phyloP scores from a whole-genome alignment of 2,329 filamentous ascomycete genomes.

The Aspergillus caelatus region DNA sequence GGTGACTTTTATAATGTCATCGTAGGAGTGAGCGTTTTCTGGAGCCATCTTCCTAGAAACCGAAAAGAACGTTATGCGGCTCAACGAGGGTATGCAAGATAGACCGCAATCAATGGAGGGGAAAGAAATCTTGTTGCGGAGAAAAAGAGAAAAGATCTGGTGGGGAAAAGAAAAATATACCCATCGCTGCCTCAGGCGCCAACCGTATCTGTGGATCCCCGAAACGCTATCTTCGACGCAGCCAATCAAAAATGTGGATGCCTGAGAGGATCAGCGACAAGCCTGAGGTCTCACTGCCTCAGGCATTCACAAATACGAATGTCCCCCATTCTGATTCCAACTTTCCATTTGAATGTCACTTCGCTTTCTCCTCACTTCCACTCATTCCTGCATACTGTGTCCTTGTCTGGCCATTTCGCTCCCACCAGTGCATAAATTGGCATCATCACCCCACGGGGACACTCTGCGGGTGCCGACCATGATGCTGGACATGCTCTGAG shows the following conservation, averaged over 20 bases:
- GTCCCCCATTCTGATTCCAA: background rate
- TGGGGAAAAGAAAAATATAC: constrained; percentile 6
- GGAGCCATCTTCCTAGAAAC: constrained; percentile 6
- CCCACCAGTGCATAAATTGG: background rate
- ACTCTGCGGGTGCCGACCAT: background rate
- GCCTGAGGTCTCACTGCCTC: background rate
- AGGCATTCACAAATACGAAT: background rate
- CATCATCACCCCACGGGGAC: background rate
- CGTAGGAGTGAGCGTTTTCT: constrained; percentile 18
- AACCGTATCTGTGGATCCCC: background rate
- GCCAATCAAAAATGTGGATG: constrained; percentile 35
- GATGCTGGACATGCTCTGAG: background rate
- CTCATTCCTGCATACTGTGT: background rate
- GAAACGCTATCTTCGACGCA: background rate
- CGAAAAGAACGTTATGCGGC: background rate
- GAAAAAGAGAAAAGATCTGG: constrained; percentile 3
- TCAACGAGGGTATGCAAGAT: background rate
- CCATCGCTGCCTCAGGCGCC: constrained; percentile 7
- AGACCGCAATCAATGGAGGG: background rate
- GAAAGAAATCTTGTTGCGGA: background rate
- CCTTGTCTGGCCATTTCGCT: background rate
- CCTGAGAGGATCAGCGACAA: constrained; percentile 23
- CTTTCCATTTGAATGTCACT: background rate
- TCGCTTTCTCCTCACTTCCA: background rate
- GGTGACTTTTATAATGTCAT: constrained; percentile 35